Evolutionary conservation across 208 protist species (phyloP), one percentile per base, ranked within the genome.

Genomic region (Kentomonas sorsogonicus): DNA sequence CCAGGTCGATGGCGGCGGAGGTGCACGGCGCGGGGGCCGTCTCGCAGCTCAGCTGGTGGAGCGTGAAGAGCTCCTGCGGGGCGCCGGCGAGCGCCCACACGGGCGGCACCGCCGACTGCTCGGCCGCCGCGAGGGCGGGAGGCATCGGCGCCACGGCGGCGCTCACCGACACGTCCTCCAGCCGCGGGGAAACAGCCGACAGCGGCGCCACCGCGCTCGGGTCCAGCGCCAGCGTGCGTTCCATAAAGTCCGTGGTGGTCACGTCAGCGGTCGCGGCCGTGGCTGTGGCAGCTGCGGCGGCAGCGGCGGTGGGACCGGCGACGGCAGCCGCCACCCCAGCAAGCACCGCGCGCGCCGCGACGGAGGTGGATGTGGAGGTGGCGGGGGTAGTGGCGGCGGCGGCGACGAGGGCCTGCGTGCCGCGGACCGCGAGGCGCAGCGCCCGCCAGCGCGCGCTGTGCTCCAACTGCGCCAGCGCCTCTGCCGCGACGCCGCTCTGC

Each of bases 401-500:
- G 39, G 15, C 6, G 39, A 13, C 38, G 15, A 43, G 16, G 40
- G 34, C 13, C 11, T 2, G 22, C 50, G 61, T 50, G 40, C 76
- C 56, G 38, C 53, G 22, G 11, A 59, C 33, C 2, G 25, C 22
- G 53, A 61, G 34, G 29, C 6, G 18, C 27, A 69, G 44, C 3
- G 74, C 73, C 0, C 60, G 66, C n/a, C 29, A 45, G 33, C 71
- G 70, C 52, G 41, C 26, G 26, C 43, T 34, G 25, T 34, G 5
- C 55, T 92, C 85, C 26, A 62, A 13, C n/a, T 77, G 58, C 41
- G 48, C 63, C 4, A 87, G 62, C 23, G 22, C 33, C 7, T 63
- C 63, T 47, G 79, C 85, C 31, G 66, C 58, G 41, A 65, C 57
- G 44, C 78, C 83, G 26, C 69, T 85, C 43, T 83, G 69, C 36